Conservation (phyloP, 305 asterid species). For the Fraxinus albicans region DNA sequence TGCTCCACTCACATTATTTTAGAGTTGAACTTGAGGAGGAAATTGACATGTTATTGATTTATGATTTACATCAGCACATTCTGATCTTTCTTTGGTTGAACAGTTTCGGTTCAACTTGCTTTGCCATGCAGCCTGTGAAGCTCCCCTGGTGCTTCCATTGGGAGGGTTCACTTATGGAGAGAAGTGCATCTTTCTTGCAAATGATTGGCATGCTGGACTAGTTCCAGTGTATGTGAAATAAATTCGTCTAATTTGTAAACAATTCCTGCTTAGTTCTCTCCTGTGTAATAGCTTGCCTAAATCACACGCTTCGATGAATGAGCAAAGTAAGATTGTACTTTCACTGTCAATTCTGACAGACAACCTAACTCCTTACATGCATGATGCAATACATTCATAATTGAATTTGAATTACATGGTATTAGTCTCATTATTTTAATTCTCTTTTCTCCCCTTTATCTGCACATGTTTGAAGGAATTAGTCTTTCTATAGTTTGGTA, state of each 20-base stretch:
- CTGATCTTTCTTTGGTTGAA: slow-evolving; percentile 35
- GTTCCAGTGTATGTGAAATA: slow-evolving; percentile 81
- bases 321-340: background rate
- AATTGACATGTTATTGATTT: slow-evolving; percentile 9
- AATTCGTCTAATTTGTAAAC: slow-evolving; percentile 19
- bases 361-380: slow-evolving; percentile 4
- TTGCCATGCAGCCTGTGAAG: slow-evolving; percentile 97
- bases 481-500: background rate
- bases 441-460: background rate
- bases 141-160: slow-evolving; percentile 85
- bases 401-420: background rate
- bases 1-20: slow-evolving; percentile 11
- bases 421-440: background rate
- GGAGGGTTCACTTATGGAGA: slow-evolving; percentile 96
- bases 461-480: background rate
- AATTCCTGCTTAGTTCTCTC: background rate
- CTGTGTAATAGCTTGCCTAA: slow-evolving; percentile 2
- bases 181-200: slow-evolving; percentile 87
- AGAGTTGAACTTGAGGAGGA: slow-evolving; percentile 8
- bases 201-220: slow-evolving; percentile 98
- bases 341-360: background rate
- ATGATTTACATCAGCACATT: slow-evolving; percentile 10
- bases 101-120: slow-evolving; percentile 97
- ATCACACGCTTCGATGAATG: background rate
- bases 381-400: background rate